Evolutionary conservation across 805 yeast genomes (phyloP), one percentile per base, ranked within the genome.

Genomic region (Yamadazyma phyllophila): DNA sequence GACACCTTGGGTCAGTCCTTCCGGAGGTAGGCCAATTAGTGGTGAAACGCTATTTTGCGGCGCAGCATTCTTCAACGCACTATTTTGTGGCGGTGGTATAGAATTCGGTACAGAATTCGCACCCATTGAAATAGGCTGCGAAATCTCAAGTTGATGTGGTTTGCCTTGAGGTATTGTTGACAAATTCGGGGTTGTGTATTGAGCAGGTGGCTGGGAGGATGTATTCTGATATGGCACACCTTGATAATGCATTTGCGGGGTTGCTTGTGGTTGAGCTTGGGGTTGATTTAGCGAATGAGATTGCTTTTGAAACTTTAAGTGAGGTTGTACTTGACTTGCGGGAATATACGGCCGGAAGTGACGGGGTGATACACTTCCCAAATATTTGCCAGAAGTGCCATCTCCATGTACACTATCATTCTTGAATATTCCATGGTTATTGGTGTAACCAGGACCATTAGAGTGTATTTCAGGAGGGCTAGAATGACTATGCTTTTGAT

Each of bases 401-500:
- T 20, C 6, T 6, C 24, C 24, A 20, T 20, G 3, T 20, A 20
- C 6, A 20, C 24, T 6, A 20, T 20, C 24, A 20, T 6, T 20
- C 24, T 20, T 20, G 6, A 4, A 6, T 20, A 20, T 20, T 20
- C 24, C 24, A 3, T 20, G 24, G 24, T 6, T 6, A 20, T 20
- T 20, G 24, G 24, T 20, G 6, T 6, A 20, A 6, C 24, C 24
- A 20, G 3, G 6, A 20, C 24, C 24, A 20, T 20, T 20, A 6
- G 24, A 20, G 24, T 20, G 24, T 3, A 6, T 20, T 7, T 36
- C 26, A n/a, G 29, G 7, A 30, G 35, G 17, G 9, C 12, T 11
- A n/a, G 7, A 12, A n/a, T 34, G 41, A 4, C 39, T 53, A 8
- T 39, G 40, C 39, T 58, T 60, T 26, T 56, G 47, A 44, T 53